These are phyloP conservation scores for Gymnopus androsaceus DNA, from an alignment of 1,284 basidiomycete genomes.

Conservation along the genomic window DNA sequence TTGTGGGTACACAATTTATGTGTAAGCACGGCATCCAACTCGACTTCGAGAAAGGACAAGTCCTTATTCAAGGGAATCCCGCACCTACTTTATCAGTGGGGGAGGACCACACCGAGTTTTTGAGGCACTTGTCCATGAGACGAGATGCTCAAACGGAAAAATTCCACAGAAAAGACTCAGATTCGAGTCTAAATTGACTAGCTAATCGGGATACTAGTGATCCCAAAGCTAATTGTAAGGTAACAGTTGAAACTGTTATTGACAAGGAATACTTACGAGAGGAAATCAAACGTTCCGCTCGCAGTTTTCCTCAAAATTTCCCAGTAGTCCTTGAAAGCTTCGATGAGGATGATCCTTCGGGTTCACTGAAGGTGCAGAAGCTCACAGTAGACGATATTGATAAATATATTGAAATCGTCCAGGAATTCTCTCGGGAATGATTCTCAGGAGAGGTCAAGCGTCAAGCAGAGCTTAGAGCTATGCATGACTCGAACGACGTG, in stretches of 20 bases:
- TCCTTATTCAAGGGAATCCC: conserved; percentile 12
- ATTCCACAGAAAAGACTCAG: background rate
- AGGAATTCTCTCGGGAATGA: conserved; percentile 7
- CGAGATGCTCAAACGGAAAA: background rate
- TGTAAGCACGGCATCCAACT: conserved; percentile 26
- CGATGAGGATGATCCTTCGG: background rate
- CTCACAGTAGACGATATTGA: background rate
- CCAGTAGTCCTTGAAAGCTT: conserved; percentile 4
- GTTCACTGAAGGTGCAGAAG: background rate
- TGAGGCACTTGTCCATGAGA: conserved; percentile 8
- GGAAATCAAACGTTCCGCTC: background rate
- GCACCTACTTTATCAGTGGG: conserved; percentile 14
- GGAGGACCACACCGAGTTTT: conserved; percentile 16
- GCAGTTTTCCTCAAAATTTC: conserved; percentile 6
- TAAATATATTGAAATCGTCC: conserved; percentile 3
- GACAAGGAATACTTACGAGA: background rate
- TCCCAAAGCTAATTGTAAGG: background rate
- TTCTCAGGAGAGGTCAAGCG: background rate
- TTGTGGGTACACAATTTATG: no score
- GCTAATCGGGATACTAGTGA: background rate
- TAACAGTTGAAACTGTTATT: background rate
- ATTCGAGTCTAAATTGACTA: background rate
- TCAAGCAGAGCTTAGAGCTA: background rate
- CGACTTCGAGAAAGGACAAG: conserved; percentile 25
- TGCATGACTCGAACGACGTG: background rate